These are phyloP conservation scores for Cynara cardunculus DNA, from an alignment of 129 eudicot genomes.

Conservation along the genomic window DNA sequence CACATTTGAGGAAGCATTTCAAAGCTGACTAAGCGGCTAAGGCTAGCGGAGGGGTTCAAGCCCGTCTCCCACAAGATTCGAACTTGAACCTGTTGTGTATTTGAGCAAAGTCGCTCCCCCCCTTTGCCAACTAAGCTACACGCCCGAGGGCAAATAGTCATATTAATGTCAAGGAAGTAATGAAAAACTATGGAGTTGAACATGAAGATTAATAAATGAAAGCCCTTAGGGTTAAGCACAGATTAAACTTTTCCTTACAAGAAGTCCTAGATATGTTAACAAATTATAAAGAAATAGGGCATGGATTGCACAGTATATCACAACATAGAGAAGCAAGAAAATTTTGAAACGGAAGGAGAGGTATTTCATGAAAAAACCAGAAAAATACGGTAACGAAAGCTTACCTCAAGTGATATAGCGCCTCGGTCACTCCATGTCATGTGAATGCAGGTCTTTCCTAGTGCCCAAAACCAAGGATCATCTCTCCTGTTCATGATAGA, in stretches of 20 bases:
- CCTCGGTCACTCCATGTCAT: conserved; percentile 94
- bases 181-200: not conserved
- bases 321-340: not conserved
- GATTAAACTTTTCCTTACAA: not conserved
- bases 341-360: not conserved
- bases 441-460: conserved; percentile 87
- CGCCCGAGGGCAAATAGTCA: no score
- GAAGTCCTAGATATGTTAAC: not conserved
- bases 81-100: no score
- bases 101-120: no score
- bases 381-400: not conserved
- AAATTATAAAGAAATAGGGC: not conserved
- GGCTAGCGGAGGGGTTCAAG: no score
- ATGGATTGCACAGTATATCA: not conserved
- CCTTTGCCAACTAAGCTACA: no score
- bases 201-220: not conserved
- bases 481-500: conserved; percentile 52
- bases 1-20: no score
- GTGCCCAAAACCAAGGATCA: conserved; percentile 82
- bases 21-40: no score
- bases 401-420: conserved; percentile 88
- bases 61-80: no score
- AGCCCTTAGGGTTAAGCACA: not conserved
- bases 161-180: not conserved
- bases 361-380: not conserved